Conservation (phyloP, 345 rosid species). For the Draba incana region DNA sequence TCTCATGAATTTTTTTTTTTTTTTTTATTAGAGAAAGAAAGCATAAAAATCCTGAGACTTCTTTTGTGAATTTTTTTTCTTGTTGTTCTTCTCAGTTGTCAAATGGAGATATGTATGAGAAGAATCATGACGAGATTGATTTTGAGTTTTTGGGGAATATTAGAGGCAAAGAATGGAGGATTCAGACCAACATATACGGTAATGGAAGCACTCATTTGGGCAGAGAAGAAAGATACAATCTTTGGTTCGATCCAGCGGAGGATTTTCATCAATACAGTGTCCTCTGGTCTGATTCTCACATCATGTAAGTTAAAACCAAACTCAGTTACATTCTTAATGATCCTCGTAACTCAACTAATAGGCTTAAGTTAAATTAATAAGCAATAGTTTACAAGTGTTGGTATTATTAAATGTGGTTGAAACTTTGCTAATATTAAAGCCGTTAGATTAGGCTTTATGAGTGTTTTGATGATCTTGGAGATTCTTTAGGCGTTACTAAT, state of each 20-base stretch:
- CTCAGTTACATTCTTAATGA: background rate
- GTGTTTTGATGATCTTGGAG: constrained; percentile 9
- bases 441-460: constrained; percentile 13
- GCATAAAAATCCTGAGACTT: background rate
- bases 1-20: background rate
- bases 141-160: constrained; percentile 98
- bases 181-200: constrained; percentile 92
- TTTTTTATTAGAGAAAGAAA: background rate
- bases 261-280: constrained; percentile 89
- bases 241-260: constrained; percentile 93
- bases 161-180: constrained; percentile 98
- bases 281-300: constrained; percentile 85
- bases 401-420: background rate
- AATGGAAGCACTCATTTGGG: constrained; percentile 91
- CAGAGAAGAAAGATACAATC: constrained; percentile 92
- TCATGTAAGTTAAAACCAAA: constrained; percentile 59
- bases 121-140: constrained; percentile 97
- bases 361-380: too few relatives aligned
- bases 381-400: too few relatives aligned
- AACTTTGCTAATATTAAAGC: background rate
- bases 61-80: background rate
- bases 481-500: constrained; percentile 17
- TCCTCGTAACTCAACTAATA: background rate
- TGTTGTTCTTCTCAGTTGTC: constrained; percentile 62
- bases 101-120: constrained; percentile 86